Percentiles rank a stretch among this genome's conserved stretches.
Conservation (phyloP, 2,329 filamentous ascomycete genomes). For the Botrytis tulipae region DNA sequence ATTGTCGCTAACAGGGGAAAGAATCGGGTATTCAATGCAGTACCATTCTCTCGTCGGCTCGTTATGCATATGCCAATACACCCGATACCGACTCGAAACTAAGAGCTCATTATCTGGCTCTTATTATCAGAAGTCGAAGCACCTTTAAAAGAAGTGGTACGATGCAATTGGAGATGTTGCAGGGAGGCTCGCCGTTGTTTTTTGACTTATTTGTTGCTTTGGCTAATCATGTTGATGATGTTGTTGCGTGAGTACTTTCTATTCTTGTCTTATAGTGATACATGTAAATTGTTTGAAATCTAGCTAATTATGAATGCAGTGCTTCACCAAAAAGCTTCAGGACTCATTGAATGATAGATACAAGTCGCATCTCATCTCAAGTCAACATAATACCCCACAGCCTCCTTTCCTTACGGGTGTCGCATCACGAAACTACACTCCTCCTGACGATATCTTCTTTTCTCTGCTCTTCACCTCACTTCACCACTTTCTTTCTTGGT, state of each 20-base stretch:
- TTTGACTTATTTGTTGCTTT: constrained; percentile 93
- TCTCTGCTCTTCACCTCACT: neutral
- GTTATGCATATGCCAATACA: constrained; percentile 85
- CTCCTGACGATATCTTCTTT: neutral
- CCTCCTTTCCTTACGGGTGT: neutral
- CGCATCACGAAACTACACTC: constrained; percentile 16
- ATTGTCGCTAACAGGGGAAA: constrained; percentile 46
- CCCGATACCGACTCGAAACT: constrained; percentile 89
- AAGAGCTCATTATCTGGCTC: constrained; percentile 83
- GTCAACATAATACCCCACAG: too few species aligned
- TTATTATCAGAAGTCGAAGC: constrained; percentile 83
- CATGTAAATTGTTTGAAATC: neutral
- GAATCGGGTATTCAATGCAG: constrained; percentile 85
- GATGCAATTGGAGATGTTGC: constrained; percentile 94
- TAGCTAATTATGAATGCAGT: constrained; percentile 24
- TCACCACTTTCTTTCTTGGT: neutral
- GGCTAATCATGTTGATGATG: constrained; percentile 82
- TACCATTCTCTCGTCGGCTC: constrained; percentile 82
- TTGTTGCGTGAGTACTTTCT: constrained; percentile 51
- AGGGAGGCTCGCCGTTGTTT: constrained; percentile 77
- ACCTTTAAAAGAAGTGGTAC: constrained; percentile 93
- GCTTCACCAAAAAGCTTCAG: constrained; percentile 37
- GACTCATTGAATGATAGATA: constrained; percentile 26
- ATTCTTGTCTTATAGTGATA: neutral
- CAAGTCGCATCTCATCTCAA: constrained; percentile 22